phyloP scores from a whole-genome alignment of 1,284 basidiomycete genomes.

The Earliella scabrosa region DNA sequence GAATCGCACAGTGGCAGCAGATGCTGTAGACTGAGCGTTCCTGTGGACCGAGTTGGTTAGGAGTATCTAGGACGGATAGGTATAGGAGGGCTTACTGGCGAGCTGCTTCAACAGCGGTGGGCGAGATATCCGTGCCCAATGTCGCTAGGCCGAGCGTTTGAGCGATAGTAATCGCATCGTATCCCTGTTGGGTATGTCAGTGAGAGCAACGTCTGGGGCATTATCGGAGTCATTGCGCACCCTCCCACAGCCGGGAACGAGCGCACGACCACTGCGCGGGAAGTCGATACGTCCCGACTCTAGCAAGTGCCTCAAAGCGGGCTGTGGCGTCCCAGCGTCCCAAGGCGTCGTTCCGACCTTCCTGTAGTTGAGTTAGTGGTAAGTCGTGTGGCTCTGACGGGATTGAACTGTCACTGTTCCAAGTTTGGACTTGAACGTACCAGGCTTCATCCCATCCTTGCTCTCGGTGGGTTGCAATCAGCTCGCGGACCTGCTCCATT shows the following conservation, averaged over 20 bases:
- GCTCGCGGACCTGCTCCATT: slow-evolving; percentile 14
- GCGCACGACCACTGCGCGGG: slow-evolving; percentile 55
- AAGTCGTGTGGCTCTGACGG: background rate
- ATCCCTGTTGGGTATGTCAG: too few species aligned
- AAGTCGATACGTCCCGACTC: slow-evolving; percentile 50
- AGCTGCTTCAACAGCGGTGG: slow-evolving; percentile 56
- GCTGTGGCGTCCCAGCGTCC: slow-evolving; percentile 61
- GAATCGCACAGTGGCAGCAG: too few species aligned
- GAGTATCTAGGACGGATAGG: too few species aligned
- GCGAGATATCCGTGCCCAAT: slow-evolving; percentile 60
- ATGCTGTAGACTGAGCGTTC: too few species aligned
- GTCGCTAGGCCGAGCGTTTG: slow-evolving; percentile 51
- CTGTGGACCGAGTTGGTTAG: too few species aligned
- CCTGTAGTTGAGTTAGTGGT: too few species aligned
- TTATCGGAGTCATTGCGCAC: slow-evolving; percentile 38
- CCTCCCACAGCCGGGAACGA: slow-evolving; percentile 76
- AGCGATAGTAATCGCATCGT: slow-evolving; percentile 62
- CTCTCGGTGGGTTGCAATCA: slow-evolving; percentile 6
- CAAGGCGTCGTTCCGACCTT: slow-evolving; percentile 64
- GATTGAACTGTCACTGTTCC: too few species aligned
- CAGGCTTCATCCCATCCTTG: slow-evolving; percentile 29
- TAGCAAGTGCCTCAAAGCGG: slow-evolving; percentile 57
- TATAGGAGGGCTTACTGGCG: too few species aligned
- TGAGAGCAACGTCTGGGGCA: too few species aligned
- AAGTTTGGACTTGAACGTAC: slow-evolving; percentile 3